Conservation (phyloP, 2,329 filamentous ascomycete genomes). For the Phyllosticta ampelicida region DNA sequence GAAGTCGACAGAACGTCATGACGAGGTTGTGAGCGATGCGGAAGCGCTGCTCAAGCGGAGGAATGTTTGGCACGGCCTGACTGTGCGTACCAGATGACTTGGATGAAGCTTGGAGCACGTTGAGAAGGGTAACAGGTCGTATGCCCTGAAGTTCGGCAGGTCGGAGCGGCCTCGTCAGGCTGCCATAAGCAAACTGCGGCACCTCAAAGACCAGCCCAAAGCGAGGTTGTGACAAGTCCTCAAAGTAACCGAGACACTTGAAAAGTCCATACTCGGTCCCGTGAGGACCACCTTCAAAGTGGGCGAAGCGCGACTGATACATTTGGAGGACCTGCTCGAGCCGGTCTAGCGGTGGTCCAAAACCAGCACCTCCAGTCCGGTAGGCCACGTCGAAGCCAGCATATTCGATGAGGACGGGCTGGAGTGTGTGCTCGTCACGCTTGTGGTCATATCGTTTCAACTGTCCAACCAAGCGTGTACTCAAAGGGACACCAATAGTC, state of each 20-base stretch:
- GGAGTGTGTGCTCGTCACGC: conserved; percentile 24
- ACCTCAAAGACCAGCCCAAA: conserved; percentile 68
- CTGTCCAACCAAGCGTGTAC: conserved; percentile 36
- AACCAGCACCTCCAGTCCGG: conserved; percentile 29
- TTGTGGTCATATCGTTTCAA: conserved; percentile 25
- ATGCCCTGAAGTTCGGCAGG: conserved; percentile 20
- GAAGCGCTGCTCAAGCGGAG: conserved; percentile 65
- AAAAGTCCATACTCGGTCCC: conserved; percentile 33
- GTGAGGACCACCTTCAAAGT: conserved; percentile 18
- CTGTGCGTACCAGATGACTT: conserved; percentile 32
- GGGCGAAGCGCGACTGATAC: conserved; percentile 13
- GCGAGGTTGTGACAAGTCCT: conserved; percentile 57
- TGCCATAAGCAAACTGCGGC: conserved; percentile 41
- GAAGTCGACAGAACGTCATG: conserved; percentile 63
- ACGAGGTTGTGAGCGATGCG: conserved; percentile 61
- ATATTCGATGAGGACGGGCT: conserved; percentile 61
- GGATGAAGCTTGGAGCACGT: conserved; percentile 35
- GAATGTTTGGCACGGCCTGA: conserved; percentile 36
- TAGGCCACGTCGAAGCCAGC: conserved; percentile 41
- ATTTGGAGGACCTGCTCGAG: conserved; percentile 31
- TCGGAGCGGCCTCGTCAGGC: conserved; percentile 44
- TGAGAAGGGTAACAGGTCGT: conserved; percentile 36
- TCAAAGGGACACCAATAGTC: conserved; percentile 33
- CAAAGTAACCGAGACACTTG: conserved; percentile 59
- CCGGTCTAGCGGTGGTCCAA: conserved; percentile 35